phyloP scores from a whole-genome alignment of 2,329 filamentous ascomycete species.

The Fusarium sp. region DNA sequence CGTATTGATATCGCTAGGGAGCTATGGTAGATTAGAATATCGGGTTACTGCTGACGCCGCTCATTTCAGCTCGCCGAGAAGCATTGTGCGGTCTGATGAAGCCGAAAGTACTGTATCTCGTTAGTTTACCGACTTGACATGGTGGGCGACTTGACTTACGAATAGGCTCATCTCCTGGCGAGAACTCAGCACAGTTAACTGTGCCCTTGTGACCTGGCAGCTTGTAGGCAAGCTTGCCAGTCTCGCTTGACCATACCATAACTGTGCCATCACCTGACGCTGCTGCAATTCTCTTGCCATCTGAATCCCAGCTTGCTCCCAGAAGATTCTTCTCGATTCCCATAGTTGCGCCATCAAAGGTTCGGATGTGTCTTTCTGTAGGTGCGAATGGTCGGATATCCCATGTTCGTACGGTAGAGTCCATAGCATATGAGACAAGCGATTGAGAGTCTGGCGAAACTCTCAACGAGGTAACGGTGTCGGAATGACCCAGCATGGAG shows the following conservation, averaged over 20 bases:
- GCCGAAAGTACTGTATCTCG: slow-evolving; percentile 79
- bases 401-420: slow-evolving; percentile 94
- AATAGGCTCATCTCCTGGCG: slow-evolving; percentile 85
- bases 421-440: slow-evolving; percentile 91
- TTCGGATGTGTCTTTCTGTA: slow-evolving; percentile 83
- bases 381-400: slow-evolving; percentile 96
- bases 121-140: slow-evolving; percentile 48
- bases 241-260: slow-evolving; percentile 88
- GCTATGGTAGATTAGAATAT: slow-evolving; percentile 23
- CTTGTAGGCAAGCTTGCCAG: slow-evolving; percentile 93
- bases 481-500: slow-evolving; percentile 87
- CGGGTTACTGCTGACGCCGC: slow-evolving; percentile 57
- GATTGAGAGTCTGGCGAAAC: slow-evolving; percentile 95
- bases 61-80: slow-evolving; percentile 80
- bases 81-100: slow-evolving; percentile 87
- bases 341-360: slow-evolving; percentile 89
- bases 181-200: slow-evolving; percentile 94
- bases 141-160: slow-evolving; percentile 67
- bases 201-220: slow-evolving; percentile 94
- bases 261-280: slow-evolving; percentile 92
- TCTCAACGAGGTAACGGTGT: slow-evolving; percentile 89
- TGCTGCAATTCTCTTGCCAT: slow-evolving; percentile 87
- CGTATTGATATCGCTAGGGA: slow-evolving; percentile 4
- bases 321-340: slow-evolving; percentile 94
- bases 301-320: slow-evolving; percentile 87